These are phyloP conservation scores for Agaricus bisporus DNA, from an alignment of 768 basidiomycete species.

Conservation along the genomic window DNA sequence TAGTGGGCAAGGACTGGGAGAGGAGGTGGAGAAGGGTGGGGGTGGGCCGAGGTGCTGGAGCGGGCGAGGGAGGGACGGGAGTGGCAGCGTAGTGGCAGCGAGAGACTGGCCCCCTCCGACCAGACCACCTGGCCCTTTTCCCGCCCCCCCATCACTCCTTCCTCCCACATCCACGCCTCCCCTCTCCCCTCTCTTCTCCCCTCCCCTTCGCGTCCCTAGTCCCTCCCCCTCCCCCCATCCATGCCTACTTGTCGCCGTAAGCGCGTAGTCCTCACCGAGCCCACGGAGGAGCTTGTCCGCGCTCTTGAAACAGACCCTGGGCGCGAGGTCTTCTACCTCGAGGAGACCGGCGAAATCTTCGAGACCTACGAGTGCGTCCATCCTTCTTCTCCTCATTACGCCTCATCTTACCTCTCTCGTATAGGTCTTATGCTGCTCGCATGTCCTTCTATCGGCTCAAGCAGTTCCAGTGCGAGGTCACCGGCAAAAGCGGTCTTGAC, in stretches of 20 bases:
- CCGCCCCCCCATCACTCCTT: slow-evolving; percentile 47
- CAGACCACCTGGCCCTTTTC: slow-evolving; percentile 60
- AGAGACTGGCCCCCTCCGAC: slow-evolving; percentile 37
- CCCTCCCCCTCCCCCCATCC: slow-evolving; percentile 18
- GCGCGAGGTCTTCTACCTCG: slow-evolving; percentile 84
- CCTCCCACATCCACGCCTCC: slow-evolving; percentile 35
- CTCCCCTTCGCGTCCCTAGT: slow-evolving; percentile 17
- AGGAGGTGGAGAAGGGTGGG: slow-evolving; percentile 8
- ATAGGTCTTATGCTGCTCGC: slow-evolving; percentile 76
- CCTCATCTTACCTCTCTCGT: slow-evolving; percentile 18
- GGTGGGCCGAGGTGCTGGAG: slow-evolving; percentile 2
- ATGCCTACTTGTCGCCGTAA: slow-evolving; percentile 91
- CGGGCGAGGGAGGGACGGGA: not conserved
- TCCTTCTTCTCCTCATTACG: slow-evolving; percentile 17
- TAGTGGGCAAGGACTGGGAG: not conserved
- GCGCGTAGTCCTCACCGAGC: slow-evolving; percentile 83
- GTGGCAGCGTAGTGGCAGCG: slow-evolving; percentile 17
- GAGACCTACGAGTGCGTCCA: slow-evolving; percentile 85
- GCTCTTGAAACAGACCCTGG: slow-evolving; percentile 57
- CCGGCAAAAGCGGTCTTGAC: slow-evolving; percentile 88
- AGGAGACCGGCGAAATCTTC: slow-evolving; percentile 96
- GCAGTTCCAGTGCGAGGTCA: slow-evolving; percentile 96
- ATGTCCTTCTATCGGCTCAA: slow-evolving; percentile 93
- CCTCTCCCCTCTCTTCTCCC: slow-evolving; percentile 26
- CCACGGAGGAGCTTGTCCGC: slow-evolving; percentile 63